A percentile compares a stretch with the other conserved stretches of the same genome.
phyloP scores from a whole-genome alignment of 176 grass and related monocot genomes.

The Carex parvula region DNA sequence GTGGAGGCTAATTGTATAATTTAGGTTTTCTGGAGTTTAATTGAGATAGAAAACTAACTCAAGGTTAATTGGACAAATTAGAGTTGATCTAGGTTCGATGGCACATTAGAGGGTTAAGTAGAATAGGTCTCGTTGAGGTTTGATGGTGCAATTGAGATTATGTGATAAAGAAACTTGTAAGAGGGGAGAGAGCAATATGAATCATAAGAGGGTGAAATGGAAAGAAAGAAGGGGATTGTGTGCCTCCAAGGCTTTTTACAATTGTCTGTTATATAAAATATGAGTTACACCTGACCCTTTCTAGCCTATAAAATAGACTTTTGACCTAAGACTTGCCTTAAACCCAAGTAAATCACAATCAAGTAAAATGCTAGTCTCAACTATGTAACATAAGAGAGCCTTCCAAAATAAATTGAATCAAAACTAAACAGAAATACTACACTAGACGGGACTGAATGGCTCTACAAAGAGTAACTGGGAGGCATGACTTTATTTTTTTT shows the following conservation, averaged over 20 bases:
- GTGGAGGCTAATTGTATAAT: neutral
- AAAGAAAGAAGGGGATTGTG: neutral
- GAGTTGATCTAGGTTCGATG: neutral
- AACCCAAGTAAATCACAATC: neutral
- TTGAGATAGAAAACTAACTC: neutral
- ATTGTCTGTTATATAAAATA: neutral
- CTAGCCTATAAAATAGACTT: neutral
- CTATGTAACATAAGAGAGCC: neutral
- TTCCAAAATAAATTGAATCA: neutral
- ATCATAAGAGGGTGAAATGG: neutral
- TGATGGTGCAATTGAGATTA: neutral
- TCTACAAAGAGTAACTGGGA: neutral
- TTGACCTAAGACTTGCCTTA: neutral
- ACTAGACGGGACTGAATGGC: neutral
- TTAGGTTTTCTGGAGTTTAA: neutral
- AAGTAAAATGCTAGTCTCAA: neutral
- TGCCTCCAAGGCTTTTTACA: neutral
- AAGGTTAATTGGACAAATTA: neutral
- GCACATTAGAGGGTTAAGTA: neutral
- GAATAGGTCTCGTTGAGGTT: neutral
- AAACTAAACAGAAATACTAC: neutral
- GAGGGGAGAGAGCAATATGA: neutral
- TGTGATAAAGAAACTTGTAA: neutral
- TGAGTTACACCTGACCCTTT: neutral
- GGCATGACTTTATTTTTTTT: neutral